These are phyloP conservation scores for Plectosphaerella cucumerina DNA, from an alignment of 2,329 filamentous ascomycete species.

Conservation along the genomic window DNA sequence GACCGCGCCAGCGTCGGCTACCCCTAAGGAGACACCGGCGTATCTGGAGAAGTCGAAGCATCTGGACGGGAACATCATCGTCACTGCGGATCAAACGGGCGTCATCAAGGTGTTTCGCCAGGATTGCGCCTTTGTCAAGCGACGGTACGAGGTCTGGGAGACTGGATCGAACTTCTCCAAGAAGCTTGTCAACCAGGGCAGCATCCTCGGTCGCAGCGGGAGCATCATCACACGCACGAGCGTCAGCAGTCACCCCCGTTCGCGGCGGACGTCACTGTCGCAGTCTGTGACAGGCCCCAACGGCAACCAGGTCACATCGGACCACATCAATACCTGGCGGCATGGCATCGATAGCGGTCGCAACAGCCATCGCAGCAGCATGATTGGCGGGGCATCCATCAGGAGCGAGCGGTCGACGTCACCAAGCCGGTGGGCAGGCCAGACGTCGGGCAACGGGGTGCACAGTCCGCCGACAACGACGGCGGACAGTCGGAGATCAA, in stretches of 20 bases:
- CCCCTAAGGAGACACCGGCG: slow-evolving; percentile 66
- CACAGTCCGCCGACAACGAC: slow-evolving; percentile 36
- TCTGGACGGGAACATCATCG: slow-evolving; percentile 79
- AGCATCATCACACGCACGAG: slow-evolving; percentile 53
- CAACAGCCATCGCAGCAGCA: slow-evolving; percentile 31
- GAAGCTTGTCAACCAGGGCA: slow-evolving; percentile 50
- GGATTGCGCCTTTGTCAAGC: slow-evolving; percentile 82
- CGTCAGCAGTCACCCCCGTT: slow-evolving; percentile 41
- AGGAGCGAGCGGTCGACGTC: slow-evolving; percentile 53
- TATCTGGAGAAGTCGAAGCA: slow-evolving; percentile 77
- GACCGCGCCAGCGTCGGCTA: slow-evolving; percentile 27
- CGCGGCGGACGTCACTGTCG: slow-evolving; percentile 50
- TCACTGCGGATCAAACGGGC: slow-evolving; percentile 85
- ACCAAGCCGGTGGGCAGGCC: slow-evolving; percentile 38
- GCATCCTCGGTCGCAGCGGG: slow-evolving; percentile 52
- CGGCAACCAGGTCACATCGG: slow-evolving; percentile 41
- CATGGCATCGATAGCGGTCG: slow-evolving; percentile 54
- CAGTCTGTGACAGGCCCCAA: slow-evolving; percentile 17
- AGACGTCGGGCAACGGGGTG: slow-evolving; percentile 15
- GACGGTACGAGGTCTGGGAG: slow-evolving; percentile 74
- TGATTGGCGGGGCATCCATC: slow-evolving; percentile 30
- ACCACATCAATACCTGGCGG: slow-evolving; percentile 86
- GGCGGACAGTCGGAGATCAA: slow-evolving; percentile 3
- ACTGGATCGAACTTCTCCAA: slow-evolving; percentile 72
- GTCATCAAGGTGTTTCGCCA: slow-evolving; percentile 93